These are phyloP conservation scores for Misopates orontium DNA, from an alignment of 257 asterid species.

Conservation along the genomic window DNA sequence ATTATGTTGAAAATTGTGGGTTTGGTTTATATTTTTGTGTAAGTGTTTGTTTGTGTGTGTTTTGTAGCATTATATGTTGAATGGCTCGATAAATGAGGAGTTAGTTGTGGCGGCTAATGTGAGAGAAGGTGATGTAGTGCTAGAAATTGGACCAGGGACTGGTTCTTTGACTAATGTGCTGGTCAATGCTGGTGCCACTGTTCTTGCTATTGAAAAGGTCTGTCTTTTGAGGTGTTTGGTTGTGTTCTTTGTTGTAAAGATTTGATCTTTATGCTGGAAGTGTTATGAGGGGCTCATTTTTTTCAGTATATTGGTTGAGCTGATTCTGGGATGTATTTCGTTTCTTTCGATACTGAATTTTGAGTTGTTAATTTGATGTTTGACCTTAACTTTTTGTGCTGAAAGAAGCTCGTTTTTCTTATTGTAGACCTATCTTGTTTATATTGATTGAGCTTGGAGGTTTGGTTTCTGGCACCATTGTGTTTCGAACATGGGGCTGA, in stretches of 20 bases:
- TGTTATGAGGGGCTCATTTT: neutral
- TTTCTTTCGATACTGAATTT: neutral
- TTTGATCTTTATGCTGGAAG: neutral
- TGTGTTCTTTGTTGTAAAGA: neutral
- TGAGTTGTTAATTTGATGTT: neutral
- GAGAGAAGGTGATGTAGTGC: conserved; percentile 81
- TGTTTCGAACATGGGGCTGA: conserved; percentile 1
- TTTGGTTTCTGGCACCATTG: conserved; percentile 1
- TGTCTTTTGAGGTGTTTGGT: conserved; percentile 5
- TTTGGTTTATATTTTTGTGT: conserved; percentile 4
- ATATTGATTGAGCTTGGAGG: conserved; percentile 8
- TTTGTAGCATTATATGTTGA: conserved; percentile 92
- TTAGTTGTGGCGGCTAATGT: conserved; percentile 71
- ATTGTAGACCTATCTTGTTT: neutral
- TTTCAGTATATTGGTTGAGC: neutral
- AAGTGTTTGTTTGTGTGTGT: conserved; percentile 9
- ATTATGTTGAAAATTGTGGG: neutral
- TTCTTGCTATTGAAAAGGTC: conserved; percentile 97
- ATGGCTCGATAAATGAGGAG: conserved; percentile 69
- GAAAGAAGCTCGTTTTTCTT: neutral
- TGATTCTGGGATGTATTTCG: neutral
- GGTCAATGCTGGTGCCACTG: conserved; percentile 80
- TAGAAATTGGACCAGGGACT: conserved; percentile 97
- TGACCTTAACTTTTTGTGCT: neutral
- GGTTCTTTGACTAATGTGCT: conserved; percentile 91